phyloP scores from a whole-genome alignment of 305 asterid species.

The Rubia peregrina region DNA sequence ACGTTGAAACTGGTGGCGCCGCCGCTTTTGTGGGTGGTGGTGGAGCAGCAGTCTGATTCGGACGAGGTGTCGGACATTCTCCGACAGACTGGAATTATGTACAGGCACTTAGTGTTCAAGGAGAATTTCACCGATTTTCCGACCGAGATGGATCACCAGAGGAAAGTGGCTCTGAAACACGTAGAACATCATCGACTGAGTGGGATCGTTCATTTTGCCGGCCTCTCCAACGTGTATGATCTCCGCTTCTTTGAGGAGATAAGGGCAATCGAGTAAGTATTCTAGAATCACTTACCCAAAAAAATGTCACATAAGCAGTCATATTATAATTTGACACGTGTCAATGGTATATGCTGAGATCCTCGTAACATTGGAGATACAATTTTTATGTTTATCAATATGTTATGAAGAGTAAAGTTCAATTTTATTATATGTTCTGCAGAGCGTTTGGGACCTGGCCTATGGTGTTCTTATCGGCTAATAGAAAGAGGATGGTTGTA shows the following conservation, averaged over 20 bases:
- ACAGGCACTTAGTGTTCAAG: slow-evolving; percentile 67
- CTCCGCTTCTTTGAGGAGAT: slow-evolving; percentile 76
- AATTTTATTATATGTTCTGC: slow-evolving; percentile 6
- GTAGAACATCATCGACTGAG: slow-evolving; percentile 78
- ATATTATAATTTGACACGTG: no score
- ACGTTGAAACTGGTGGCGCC: slow-evolving; percentile 64
- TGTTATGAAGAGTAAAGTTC: no score
- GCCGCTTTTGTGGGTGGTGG: slow-evolving; percentile 85
- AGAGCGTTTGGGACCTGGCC: slow-evolving; percentile 93
- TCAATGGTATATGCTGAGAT: no score
- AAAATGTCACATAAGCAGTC: no score
- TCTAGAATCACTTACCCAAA: no score
- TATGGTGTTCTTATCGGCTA: slow-evolving; percentile 54
- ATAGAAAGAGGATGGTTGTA: slow-evolving; percentile 44
- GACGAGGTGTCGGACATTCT: slow-evolving; percentile 40
- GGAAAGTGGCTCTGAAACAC: slow-evolving; percentile 75
- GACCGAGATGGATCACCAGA: slow-evolving; percentile 74
- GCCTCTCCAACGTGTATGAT: slow-evolving; percentile 66
- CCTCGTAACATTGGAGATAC: no score
- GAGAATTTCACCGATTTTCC: slow-evolving; percentile 57
- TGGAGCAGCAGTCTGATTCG: slow-evolving; percentile 47
- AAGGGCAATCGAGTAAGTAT: slow-evolving; percentile 65
- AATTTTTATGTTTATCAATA: no score
- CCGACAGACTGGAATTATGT: slow-evolving; percentile 70
- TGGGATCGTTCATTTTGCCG: slow-evolving; percentile 87